These are phyloP conservation scores for Nakataea oryzae DNA, from an alignment of 2,329 filamentous ascomycete genomes.

Conservation along the genomic window DNA sequence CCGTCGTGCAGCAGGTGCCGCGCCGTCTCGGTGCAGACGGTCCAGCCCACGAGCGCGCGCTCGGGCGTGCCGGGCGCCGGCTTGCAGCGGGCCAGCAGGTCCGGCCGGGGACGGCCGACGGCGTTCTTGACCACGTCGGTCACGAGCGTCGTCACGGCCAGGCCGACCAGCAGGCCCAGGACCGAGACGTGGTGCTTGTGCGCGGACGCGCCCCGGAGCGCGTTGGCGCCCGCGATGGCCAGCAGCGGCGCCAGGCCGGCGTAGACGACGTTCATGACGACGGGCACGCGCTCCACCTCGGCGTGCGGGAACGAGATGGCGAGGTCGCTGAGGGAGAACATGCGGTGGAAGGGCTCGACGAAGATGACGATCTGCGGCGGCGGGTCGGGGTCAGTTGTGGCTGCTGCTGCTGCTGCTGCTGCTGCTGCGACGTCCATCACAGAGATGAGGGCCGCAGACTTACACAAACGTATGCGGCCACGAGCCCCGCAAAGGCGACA, in stretches of 20 bases:
- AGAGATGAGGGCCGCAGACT: constrained; percentile 14
- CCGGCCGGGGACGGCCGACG: constrained; percentile 56
- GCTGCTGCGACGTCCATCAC: too few species aligned
- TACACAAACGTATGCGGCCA: constrained; percentile 56
- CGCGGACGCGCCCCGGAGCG: constrained; percentile 46
- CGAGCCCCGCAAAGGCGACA: constrained; percentile 62
- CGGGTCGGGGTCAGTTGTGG: constrained; percentile 10
- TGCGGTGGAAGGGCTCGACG: constrained; percentile 80
- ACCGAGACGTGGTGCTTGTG: constrained; percentile 82
- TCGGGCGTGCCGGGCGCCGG: constrained; percentile 42
- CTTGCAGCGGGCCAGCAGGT: constrained; percentile 64
- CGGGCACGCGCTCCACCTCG: constrained; percentile 69
- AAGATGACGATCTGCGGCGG: constrained; percentile 48
- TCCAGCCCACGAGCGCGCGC: constrained; percentile 47
- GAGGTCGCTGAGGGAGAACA: constrained; percentile 83
- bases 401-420: too few species aligned
- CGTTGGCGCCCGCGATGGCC: constrained; percentile 56
- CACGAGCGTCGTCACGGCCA: constrained; percentile 70
- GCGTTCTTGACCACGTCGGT: constrained; percentile 89
- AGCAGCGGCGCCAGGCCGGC: constrained; percentile 61
- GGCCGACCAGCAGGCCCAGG: constrained; percentile 66
- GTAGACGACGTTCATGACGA: constrained; percentile 72
- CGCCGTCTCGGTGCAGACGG: constrained; percentile 62
- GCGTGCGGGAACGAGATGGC: constrained; percentile 82
- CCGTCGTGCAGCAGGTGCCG: constrained; percentile 68